phyloP scores from a whole-genome alignment of 1,284 basidiomycete genomes.

The Apiotrichum gamsii region DNA sequence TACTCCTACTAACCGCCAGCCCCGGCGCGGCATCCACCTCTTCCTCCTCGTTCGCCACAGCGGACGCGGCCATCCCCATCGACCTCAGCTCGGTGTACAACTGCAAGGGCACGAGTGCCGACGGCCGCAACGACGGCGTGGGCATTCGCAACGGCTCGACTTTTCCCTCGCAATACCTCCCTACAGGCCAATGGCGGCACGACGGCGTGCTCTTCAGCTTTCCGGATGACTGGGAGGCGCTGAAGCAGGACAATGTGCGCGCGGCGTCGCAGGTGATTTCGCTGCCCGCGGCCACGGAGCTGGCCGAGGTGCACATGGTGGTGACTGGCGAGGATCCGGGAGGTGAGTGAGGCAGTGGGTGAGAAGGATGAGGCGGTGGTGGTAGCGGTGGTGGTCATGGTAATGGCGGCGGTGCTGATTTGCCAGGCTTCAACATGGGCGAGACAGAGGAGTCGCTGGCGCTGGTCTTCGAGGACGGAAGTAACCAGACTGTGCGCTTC shows the following conservation, averaged over 20 bases:
- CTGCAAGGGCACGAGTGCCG: constrained; percentile 3
- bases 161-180: constrained; percentile 8
- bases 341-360: not conserved
- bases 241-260: constrained; percentile 2
- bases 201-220: constrained; percentile 10
- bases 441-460: constrained; percentile 12
- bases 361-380: too few relatives aligned
- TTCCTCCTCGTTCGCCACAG: too few relatives aligned
- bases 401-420: not conserved
- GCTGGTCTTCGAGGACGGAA: constrained; percentile 8
- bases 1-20: not conserved
- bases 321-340: constrained; percentile 13
- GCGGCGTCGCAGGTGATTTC: constrained; percentile 1
- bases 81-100: constrained; percentile 12
- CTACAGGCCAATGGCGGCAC: constrained; percentile 3
- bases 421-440: constrained; percentile 5
- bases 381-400: too few relatives aligned
- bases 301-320: constrained; percentile 8
- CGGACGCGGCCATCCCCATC: constrained; percentile 23
- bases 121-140: constrained; percentile 2
- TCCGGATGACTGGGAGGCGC: constrained; percentile 1
- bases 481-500: not conserved
- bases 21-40: not conserved
- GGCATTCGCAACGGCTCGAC: constrained; percentile 12
- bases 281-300: constrained; percentile 1